phyloP scores from a whole-genome alignment of 257 asterid species.

The Solanum pinnatisectum region DNA sequence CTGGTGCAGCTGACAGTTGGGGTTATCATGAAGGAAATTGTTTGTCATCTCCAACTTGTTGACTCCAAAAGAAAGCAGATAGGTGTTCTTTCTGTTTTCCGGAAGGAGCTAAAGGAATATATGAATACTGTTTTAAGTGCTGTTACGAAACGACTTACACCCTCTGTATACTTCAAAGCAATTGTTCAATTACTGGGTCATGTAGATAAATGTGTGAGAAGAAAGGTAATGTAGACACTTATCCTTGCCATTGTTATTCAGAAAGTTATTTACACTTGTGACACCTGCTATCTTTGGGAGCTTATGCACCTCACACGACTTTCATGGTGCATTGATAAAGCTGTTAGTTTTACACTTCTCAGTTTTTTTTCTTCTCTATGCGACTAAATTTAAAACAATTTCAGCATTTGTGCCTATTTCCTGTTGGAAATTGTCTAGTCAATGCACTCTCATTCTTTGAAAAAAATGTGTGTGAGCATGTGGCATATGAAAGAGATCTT shows the following conservation, averaged over 20 bases:
- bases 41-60: slow-evolving; percentile 43
- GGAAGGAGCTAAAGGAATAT: slow-evolving; percentile 59
- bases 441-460: neutral
- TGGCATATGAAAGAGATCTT: neutral
- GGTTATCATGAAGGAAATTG: slow-evolving; percentile 65
- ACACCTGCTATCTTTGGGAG: neutral
- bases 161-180: slow-evolving; percentile 57
- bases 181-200: slow-evolving; percentile 51
- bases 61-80: slow-evolving; percentile 40
- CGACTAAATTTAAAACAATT: neutral
- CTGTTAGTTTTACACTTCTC: neutral
- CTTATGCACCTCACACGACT: neutral
- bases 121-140: slow-evolving; percentile 39
- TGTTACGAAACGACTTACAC: slow-evolving; percentile 44
- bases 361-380: neutral
- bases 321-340: neutral
- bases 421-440: neutral
- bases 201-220: slow-evolving; percentile 40
- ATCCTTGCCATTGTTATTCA: neutral
- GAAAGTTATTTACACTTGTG: neutral
- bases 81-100: slow-evolving; percentile 40
- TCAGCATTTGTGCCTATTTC: neutral
- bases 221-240: slow-evolving; percentile 46
- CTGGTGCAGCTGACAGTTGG: slow-evolving; percentile 61
- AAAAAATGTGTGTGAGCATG: too few species aligned